Evolutionary conservation across 768 basidiomycete genomes (phyloP).

Genomic region (Kondoa malvinella): DNA sequence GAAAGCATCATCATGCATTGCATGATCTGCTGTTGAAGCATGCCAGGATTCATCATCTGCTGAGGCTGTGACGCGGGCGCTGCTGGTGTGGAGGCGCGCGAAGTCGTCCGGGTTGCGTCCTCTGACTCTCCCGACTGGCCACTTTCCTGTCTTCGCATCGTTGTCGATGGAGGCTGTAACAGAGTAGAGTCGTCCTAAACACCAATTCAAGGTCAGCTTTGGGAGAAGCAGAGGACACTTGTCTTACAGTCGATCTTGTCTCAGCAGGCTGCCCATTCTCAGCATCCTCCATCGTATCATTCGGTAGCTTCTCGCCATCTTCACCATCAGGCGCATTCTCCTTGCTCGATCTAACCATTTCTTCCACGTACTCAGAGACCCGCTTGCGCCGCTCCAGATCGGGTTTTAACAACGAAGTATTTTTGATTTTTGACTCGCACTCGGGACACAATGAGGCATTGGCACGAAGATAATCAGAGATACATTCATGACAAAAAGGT

Average conservation of each 20-base stretch:
- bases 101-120: background rate
- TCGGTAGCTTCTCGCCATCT: slow-evolving; percentile 7
- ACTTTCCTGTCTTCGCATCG: background rate
- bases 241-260: background rate
- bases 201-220: background rate
- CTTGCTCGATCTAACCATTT: slow-evolving; percentile 33
- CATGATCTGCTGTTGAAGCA: slow-evolving; percentile 3
- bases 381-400: slow-evolving; percentile 64
- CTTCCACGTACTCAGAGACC: slow-evolving; percentile 67
- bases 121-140: background rate
- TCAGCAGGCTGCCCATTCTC: too few species aligned
- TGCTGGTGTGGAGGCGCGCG: too few species aligned
- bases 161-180: background rate
- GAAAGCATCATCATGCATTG: slow-evolving; percentile 3
- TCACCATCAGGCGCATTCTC: slow-evolving; percentile 43
- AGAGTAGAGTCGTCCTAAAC: background rate
- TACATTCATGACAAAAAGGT: slow-evolving; percentile 89
- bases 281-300: background rate
- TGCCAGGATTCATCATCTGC: slow-evolving; percentile 8
- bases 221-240: background rate
- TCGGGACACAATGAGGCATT: slow-evolving; percentile 86
- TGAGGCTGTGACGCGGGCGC: background rate
- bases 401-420: slow-evolving; percentile 64
- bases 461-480: slow-evolving; percentile 82
- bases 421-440: slow-evolving; percentile 71